Conservation (phyloP, 495 filamentous ascomycete species). For the Aspergillus asperescens region DNA sequence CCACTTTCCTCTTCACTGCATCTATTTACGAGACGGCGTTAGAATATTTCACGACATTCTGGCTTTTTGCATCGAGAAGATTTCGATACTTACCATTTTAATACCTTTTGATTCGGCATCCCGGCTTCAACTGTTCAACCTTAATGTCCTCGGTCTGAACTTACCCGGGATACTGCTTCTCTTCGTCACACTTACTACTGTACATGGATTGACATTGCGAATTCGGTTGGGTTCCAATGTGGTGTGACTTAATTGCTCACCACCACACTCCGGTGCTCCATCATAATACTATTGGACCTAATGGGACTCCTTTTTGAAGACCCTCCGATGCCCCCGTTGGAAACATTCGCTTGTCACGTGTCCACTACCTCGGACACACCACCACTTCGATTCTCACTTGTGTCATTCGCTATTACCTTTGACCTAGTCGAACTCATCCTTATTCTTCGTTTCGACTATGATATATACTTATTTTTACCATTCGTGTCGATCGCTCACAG, state of each 20-base stretch:
- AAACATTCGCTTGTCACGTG: slow-evolving; percentile 40
- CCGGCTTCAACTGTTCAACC: slow-evolving; percentile 12
- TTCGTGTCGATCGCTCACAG: slow-evolving; percentile 47
- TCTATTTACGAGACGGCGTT: slow-evolving; percentile 38
- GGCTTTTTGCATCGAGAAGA: slow-evolving; percentile 43
- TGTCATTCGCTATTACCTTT: slow-evolving; percentile 38
- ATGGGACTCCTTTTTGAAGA: slow-evolving; percentile 15
- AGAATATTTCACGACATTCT: slow-evolving; percentile 38
- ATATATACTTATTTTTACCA: slow-evolving; percentile 34
- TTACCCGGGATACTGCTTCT: not conserved
- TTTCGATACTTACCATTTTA: slow-evolving; percentile 43
- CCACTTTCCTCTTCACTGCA: slow-evolving; percentile 19
- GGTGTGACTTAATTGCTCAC: slow-evolving; percentile 3
- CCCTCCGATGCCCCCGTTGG: slow-evolving; percentile 24
- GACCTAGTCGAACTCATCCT: slow-evolving; percentile 31
- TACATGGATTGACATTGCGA: slow-evolving; percentile 13
- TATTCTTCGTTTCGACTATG: slow-evolving; percentile 33
- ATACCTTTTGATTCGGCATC: slow-evolving; percentile 25
- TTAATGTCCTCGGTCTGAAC: slow-evolving; percentile 9
- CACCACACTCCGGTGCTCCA: not conserved
- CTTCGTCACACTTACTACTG: slow-evolving; percentile 3
- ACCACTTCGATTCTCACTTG: slow-evolving; percentile 30
- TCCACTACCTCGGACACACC: slow-evolving; percentile 17
- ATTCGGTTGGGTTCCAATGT: slow-evolving; percentile 5
- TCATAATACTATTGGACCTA: slow-evolving; percentile 13